Base-by-base conservation (phyloP, 805 yeast genomes). In the Suhomyces kilbournensis region DNA sequence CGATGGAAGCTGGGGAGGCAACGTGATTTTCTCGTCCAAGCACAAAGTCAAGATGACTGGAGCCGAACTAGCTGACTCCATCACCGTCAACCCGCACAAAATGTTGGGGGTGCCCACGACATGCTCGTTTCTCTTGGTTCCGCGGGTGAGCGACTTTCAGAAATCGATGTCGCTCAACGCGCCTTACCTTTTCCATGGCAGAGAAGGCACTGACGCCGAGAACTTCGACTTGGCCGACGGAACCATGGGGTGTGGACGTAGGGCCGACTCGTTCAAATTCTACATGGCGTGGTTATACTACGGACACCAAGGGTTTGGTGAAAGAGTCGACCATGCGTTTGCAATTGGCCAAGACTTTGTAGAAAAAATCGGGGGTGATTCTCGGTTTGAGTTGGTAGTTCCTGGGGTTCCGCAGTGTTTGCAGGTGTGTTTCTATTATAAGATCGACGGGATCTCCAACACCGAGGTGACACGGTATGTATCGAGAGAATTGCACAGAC, bases 1-100 rank as follows among this genome's bases (percentile, higher is more conserved):
- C 40, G 96, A 89, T 68, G 96, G 94, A 1, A 87, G 94, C 6
- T 88, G 96, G 96, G 96, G 96, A 32, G 96, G 93, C 7, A 90
- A 90, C 60, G 84, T 86, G 8, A 76, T 88, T 0, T 90, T 89
- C 70, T 83, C 90, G 42, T 59, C 66, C 0, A 70, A 57, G 9
- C 80, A 82, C 50, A 79, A 80, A 44, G 46, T 66, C 51, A 77
- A 78, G 57, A 66, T 89, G 54, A 63, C 67, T 15, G 96, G 96
- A 1, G 66, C 80, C 30, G 79, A 86, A 42, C 63, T 76, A 19
- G 96, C 94, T 1, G 81, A 89, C 66, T 85, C 92, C 9, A 76
- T 89, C 51, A 89, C 96, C 1, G 79, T 83, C 20, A 90, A 89
- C 62, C 96, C 96, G 3, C 96, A 89, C 71, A 89, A 89, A 62